Percentiles rank a stretch among this genome's conserved stretches.
Conservation (phyloP, 768 basidiomycete species). For the Strobilomyces confusus region DNA sequence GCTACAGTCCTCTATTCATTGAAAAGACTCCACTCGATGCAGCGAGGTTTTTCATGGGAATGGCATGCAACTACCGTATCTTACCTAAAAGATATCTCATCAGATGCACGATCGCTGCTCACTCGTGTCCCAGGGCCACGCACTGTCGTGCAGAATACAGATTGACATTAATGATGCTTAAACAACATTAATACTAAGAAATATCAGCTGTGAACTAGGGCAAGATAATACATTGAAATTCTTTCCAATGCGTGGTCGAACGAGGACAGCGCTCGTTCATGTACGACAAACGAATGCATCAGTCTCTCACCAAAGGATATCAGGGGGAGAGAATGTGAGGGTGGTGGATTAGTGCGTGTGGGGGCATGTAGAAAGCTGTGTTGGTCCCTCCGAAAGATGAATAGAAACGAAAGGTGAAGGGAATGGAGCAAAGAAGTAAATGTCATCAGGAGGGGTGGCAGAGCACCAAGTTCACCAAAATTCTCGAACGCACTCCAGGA, state of each 20-base stretch:
- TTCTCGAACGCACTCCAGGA: slow-evolving; percentile 64
- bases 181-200: slow-evolving; percentile 31
- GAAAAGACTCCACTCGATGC: too few species aligned
- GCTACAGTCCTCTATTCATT: not conserved
- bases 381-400: slow-evolving; percentile 17
- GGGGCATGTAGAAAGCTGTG: not conserved
- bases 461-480: slow-evolving; percentile 40
- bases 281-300: slow-evolving; percentile 21
- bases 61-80: too few species aligned
- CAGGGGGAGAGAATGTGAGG: slow-evolving; percentile 5
- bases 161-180: slow-evolving; percentile 29
- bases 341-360: slow-evolving; percentile 6
- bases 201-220: slow-evolving; percentile 23
- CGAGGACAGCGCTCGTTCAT: slow-evolving; percentile 16
- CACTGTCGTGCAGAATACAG: slow-evolving; percentile 19
- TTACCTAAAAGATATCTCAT: too few species aligned
- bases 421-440: slow-evolving; percentile 18
- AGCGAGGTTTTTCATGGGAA: too few species aligned
- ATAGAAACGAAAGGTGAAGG: slow-evolving; percentile 8
- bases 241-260: slow-evolving; percentile 21
- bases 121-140: not conserved
- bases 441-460: slow-evolving; percentile 1
- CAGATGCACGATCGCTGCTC: not conserved
- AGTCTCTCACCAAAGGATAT: slow-evolving; percentile 4
- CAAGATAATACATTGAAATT: slow-evolving; percentile 29